Base-by-base conservation (phyloP, 2,329 filamentous ascomycete species). In the Talaromyces funiculosus region DNA sequence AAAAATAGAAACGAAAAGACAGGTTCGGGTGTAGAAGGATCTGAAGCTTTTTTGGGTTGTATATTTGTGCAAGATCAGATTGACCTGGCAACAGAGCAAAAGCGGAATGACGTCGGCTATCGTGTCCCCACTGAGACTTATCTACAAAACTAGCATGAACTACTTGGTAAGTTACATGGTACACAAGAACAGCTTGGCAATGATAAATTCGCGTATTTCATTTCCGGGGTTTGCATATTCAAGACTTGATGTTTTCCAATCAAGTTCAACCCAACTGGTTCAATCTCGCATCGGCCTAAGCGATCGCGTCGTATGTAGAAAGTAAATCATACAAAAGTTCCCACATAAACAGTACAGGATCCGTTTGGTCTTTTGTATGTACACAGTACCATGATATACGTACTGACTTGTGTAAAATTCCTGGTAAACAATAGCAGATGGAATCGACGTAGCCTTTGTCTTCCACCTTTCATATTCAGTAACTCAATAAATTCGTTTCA, bases 101-200 rank as follows among this genome's bases (percentile, higher is more conserved):
- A 26, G 54, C 53, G 57, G 61, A 49, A 62, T 62, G 61, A 62
- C 61, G 61, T 62, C 57, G 61, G 47, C 33, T 29, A 31, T 53
- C 43, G 24, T n/a, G n/a, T 24, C 20, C 24, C 33, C 31, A 29
- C 18, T 35, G 16, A 1, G 29, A 33, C 14, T 18, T 9, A 49
- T 16, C 47, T 33, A 51, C n/a, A 51, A 45, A 24, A 45, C 16
- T 37, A 16, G 4, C 14, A 37, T 37, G 35, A 16, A 37, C 3
- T 37, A 14, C 35, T 4, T 1, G 35, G n/a, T n/a, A n/a, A n/a
- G n/a, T n/a, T n/a, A n/a, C n/a, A 12, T 14, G 20, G 10, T 20
- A 24, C 14, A 20, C 37, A 45, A 24, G 20, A 12, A 45, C 12
- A 26, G 20, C 20, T 4, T n/a, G 43, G 4, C 18, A 31, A 18